Base-by-base conservation (phyloP, 2,329 filamentous ascomycete species). In the Neopestalotiopsis rosae region DNA sequence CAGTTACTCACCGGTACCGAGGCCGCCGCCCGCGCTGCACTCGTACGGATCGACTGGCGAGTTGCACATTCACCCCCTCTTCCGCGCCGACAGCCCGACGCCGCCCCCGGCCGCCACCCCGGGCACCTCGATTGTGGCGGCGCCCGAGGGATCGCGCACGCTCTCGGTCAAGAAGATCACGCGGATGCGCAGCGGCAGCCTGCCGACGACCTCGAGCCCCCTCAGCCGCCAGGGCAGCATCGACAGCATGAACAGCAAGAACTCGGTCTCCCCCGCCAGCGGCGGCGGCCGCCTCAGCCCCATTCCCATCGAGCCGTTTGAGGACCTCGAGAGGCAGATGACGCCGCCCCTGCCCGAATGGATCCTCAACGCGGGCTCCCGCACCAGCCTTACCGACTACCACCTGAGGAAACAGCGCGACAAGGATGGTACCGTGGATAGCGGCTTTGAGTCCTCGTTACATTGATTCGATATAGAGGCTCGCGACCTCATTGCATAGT, bases 11-110 rank as follows among this genome's bases (percentile, higher is more conserved):
- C 84, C 87, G 5, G 70, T 75, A 74, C 79, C 79, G 12, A 76
- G 74, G 40, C 74, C 76, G 7, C 78, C 78, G 24, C 78, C 71
- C 70, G 76, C 70, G 61, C 75, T 81, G 72, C 82, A 78, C 17
- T 79, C 79, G 65, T 77, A 81, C 34, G 67, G 73, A 2, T 80
- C 73, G 3, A 82, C 76, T 64, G 85, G 85, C 74, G 91, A 94
- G 77, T 85, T 89, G 3, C 89, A 94, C 75, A 94, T 94, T 61
- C 92, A 95, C 77, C 92, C 92, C 9, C 85, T 95, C 3, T 94
- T 95, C 82, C 87, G 92, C 69, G 90, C 90, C 5, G 91, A 93
- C 76, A 92, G 89, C 56, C 91, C 91, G 0, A 86, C 84, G 1
- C 91, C 91, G 7, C 90, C 91, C 1, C 88, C 92, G 0, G 80